These are phyloP conservation scores for Tothia fuscella DNA, from an alignment of 2,329 filamentous ascomycete genomes.

Conservation along the genomic window DNA sequence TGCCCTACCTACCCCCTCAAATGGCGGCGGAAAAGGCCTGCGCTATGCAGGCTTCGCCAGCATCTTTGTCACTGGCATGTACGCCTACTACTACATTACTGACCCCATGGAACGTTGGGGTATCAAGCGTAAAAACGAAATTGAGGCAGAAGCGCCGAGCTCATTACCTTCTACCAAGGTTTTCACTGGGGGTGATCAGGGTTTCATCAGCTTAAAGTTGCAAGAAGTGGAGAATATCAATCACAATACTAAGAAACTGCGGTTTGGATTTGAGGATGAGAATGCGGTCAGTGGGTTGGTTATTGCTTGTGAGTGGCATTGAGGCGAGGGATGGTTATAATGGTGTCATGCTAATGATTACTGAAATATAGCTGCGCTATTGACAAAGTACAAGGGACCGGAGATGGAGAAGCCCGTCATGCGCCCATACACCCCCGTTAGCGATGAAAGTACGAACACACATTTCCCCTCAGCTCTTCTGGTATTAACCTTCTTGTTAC, in stretches of 20 bases:
- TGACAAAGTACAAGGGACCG: slow-evolving; percentile 85
- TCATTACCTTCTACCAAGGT: not conserved
- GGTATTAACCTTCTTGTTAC: not conserved
- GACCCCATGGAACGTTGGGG: slow-evolving; percentile 2
- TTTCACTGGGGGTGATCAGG: slow-evolving; percentile 64
- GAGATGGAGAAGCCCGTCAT: slow-evolving; percentile 75
- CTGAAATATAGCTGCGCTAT: slow-evolving; percentile 47
- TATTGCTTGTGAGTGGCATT: slow-evolving; percentile 51
- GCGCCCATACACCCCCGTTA: slow-evolving; percentile 85
- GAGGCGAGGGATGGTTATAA: not conserved
- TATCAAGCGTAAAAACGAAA: slow-evolving; percentile 1
- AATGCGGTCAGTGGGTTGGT: slow-evolving; percentile 74
- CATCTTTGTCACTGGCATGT: slow-evolving; percentile 8
- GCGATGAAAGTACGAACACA: slow-evolving; percentile 57
- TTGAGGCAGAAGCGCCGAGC: slow-evolving; percentile 6
- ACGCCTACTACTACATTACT: slow-evolving; percentile 1
- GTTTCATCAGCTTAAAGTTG: slow-evolving; percentile 72
- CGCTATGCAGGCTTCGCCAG: slow-evolving; percentile 6
- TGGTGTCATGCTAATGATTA: not conserved
- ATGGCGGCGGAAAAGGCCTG: not conserved
- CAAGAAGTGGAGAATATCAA: slow-evolving; percentile 69
- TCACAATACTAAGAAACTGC: slow-evolving; percentile 89
- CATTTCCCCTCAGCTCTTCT: not conserved
- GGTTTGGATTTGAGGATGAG: slow-evolving; percentile 74
- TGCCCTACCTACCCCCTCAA: slow-evolving; percentile 7